These are phyloP conservation scores for Coemansia sp. DNA, from an alignment of 192 early-diverging fungal species.

Conservation along the genomic window DNA sequence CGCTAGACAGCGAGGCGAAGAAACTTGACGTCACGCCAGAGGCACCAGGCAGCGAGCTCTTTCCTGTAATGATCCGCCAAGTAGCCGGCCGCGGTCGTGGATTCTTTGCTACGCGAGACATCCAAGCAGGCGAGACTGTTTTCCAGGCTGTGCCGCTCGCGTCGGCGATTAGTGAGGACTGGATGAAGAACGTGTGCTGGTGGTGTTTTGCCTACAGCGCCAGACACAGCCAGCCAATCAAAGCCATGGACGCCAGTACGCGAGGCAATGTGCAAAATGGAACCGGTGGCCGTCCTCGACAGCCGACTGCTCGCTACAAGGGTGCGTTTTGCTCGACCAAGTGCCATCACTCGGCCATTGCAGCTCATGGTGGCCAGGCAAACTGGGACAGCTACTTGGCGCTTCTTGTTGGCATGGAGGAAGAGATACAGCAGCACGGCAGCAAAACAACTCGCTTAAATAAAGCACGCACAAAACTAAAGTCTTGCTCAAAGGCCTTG, in stretches of 20 bases:
- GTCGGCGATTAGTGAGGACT: constrained; percentile 37
- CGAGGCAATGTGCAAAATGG: background rate
- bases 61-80: constrained; percentile 32
- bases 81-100: constrained; percentile 44
- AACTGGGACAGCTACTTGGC: constrained; percentile 22
- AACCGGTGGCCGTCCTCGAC: background rate
- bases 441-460: background rate
- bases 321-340: constrained; percentile 37
- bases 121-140: constrained; percentile 27
- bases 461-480: background rate
- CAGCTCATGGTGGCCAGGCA: constrained; percentile 25
- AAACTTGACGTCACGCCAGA: background rate
- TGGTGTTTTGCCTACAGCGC: constrained; percentile 38
- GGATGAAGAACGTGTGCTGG: constrained; percentile 40
- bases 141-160: constrained; percentile 33
- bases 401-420: constrained; percentile 20
- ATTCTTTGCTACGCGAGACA: constrained; percentile 41
- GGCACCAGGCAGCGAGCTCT: background rate
- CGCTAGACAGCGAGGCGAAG: background rate
- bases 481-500: background rate
- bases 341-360: constrained; percentile 19
- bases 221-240: constrained; percentile 23
- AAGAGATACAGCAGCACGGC: constrained; percentile 6
- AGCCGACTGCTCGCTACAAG: constrained; percentile 11
- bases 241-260: constrained; percentile 3